phyloP scores from a whole-genome alignment of 139 green algal species.

The Chlorella sp. region DNA sequence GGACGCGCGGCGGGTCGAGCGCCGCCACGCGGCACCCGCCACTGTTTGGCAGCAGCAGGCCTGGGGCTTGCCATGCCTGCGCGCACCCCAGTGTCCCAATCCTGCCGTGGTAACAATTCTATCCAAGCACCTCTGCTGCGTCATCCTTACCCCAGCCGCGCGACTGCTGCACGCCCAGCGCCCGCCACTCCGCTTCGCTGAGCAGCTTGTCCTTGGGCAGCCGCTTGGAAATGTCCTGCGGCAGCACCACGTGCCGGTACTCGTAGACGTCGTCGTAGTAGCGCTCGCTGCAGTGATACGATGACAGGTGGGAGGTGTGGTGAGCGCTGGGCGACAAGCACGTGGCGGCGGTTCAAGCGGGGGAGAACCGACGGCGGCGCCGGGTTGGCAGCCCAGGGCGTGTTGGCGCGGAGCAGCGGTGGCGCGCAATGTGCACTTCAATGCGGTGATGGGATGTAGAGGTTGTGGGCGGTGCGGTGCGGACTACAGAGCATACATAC shows the following conservation, averaged over 20 bases:
- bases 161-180: constrained; percentile 97
- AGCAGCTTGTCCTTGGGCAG: constrained; percentile 93
- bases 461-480: not conserved
- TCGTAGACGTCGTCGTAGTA: constrained; percentile 96
- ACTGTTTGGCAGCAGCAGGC: not conserved
- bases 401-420: not conserved
- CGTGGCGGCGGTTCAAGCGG: not conserved
- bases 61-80: no score
- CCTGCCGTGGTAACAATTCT: no score
- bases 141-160: constrained; percentile 81
- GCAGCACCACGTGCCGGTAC: constrained; percentile 92
- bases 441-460: no score
- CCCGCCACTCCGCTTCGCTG: constrained; percentile 94
- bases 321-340: not conserved
- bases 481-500: not conserved
- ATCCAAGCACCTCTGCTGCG: not conserved
- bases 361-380: not conserved
- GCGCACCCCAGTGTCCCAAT: no score
- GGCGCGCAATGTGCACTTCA: no score
- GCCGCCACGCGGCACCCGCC: no score
- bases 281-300: constrained; percentile 74
- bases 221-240: constrained; percentile 87
- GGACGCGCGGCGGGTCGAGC: not conserved
- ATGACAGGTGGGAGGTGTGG: no score
- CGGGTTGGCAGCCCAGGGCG: not conserved